Conservation (phyloP, 306 rosid genomes). For the Prunus dulcis region DNA sequence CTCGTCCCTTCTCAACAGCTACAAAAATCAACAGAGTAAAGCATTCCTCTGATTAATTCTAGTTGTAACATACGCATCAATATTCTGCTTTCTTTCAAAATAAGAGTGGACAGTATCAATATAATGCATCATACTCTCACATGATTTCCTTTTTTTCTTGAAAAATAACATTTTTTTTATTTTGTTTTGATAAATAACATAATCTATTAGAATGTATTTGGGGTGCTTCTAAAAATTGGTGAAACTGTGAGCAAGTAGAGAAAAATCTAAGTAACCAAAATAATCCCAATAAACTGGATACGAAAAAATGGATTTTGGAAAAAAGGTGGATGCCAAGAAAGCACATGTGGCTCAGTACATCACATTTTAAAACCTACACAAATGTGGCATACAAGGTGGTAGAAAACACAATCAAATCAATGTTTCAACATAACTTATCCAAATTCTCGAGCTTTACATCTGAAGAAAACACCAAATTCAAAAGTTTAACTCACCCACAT, state of each 20-base stretch:
- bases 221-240: not conserved
- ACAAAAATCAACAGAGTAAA: conserved; percentile 21
- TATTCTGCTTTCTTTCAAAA: too few relatives aligned
- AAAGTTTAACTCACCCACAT: not conserved
- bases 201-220: not conserved
- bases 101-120: not conserved
- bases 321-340: not conserved
- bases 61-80: not conserved
- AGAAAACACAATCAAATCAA: not conserved
- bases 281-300: not conserved
- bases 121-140: not conserved
- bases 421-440: not conserved
- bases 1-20: conserved; percentile 88
- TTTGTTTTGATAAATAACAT: not conserved
- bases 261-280: not conserved
- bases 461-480: not conserved
- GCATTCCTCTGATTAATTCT: not conserved
- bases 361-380: not conserved
- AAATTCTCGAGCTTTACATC: not conserved
- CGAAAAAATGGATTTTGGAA: too few relatives aligned
- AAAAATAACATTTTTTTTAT: not conserved
- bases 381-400: not conserved
- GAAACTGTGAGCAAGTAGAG: not conserved
- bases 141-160: not conserved
- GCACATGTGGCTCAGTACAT: not conserved